phyloP scores from a whole-genome alignment of 768 basidiomycete genomes.

The Tulasnella sp. region DNA sequence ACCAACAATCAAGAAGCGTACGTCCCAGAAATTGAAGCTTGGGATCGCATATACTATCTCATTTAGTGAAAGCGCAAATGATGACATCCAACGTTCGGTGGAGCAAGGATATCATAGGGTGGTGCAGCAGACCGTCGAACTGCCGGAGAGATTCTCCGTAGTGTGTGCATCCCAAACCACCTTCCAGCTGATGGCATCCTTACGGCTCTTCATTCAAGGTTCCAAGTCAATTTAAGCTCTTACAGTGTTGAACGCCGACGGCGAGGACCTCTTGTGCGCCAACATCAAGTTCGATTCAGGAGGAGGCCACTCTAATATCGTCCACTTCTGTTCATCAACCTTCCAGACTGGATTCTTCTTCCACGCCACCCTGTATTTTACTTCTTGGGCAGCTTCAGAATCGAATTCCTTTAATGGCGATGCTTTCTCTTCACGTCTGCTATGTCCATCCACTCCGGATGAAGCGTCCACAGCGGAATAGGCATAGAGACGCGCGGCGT shows the following conservation, averaged over 20 bases:
- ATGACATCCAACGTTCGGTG: conserved; percentile 82
- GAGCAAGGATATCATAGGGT: conserved; percentile 65
- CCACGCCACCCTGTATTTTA: neutral
- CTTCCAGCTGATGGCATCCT: conserved; percentile 17
- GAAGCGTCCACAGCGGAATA: neutral
- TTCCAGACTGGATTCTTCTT: neutral
- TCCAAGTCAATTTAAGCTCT: conserved; percentile 62
- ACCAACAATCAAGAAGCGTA: conserved; percentile 94
- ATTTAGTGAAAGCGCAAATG: conserved; percentile 65
- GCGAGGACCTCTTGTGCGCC: conserved; percentile 75
- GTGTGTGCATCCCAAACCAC: conserved; percentile 31
- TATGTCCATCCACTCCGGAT: neutral
- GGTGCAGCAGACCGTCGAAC: conserved; percentile 75
- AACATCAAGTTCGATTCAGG: conserved; percentile 71
- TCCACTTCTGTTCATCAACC: neutral
- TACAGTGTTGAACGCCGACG: conserved; percentile 67
- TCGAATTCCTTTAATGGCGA: neutral
- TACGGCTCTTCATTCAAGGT: conserved; percentile 63
- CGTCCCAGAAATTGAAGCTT: conserved; percentile 38
- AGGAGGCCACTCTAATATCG: conserved; percentile 22
- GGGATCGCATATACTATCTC: neutral
- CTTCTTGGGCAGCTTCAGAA: neutral
- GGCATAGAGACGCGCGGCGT: neutral
- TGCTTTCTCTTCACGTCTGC: neutral
- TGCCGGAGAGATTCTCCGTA: conserved; percentile 91